These are phyloP conservation scores for Irpex sp. DNA, from an alignment of 1,284 basidiomycete genomes.

Conservation along the genomic window DNA sequence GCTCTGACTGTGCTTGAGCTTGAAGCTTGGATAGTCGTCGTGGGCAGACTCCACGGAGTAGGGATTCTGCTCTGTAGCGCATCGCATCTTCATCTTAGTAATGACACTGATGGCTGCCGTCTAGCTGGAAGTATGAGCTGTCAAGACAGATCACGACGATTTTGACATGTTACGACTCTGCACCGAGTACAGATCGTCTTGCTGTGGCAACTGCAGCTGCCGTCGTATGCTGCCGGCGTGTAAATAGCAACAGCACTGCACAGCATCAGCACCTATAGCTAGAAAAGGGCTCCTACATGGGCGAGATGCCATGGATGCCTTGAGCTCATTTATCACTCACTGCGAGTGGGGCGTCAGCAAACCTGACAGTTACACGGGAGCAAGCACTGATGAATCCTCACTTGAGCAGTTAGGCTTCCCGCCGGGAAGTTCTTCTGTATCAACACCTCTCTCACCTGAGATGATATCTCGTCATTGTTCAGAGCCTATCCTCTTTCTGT, in stretches of 20 bases:
- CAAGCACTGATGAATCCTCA: background rate
- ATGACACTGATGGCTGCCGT: background rate
- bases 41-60: background rate
- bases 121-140: background rate
- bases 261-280: too few species aligned
- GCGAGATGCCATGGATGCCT: background rate
- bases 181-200: background rate
- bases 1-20: background rate
- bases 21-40: background rate
- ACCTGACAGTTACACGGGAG: too few species aligned
- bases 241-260: too few species aligned
- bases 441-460: background rate
- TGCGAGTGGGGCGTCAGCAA: background rate
- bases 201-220: too few species aligned
- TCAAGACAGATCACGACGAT: background rate
- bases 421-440: background rate
- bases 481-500: background rate
- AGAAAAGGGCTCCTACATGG: too few species aligned
- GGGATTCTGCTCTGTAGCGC: background rate
- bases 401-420: background rate
- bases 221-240: too few species aligned
- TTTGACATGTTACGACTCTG: background rate
- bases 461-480: background rate
- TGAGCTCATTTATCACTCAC: background rate
- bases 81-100: background rate